Percentiles rank a stretch among this genome's conserved stretches.
phyloP scores from a whole-genome alignment of 2,329 filamentous ascomycete species.

The Fusarium redolens region DNA sequence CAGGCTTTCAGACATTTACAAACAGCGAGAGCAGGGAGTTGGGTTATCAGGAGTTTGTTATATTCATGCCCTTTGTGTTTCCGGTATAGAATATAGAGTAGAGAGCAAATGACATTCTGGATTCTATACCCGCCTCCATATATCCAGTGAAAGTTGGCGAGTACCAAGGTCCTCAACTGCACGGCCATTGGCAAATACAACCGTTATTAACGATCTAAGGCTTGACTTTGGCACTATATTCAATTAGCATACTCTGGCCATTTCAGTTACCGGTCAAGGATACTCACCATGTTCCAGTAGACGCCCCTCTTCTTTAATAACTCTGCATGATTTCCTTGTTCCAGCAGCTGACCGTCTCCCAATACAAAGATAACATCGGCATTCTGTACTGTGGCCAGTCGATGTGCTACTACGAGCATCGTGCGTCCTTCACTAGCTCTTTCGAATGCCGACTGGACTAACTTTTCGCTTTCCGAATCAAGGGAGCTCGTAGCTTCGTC shows the following conservation, averaged over 20 bases:
- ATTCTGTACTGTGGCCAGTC: conserved; percentile 81
- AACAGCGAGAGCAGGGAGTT: conserved; percentile 19
- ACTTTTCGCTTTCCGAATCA: conserved; percentile 70
- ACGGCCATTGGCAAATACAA: background rate
- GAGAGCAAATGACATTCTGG: conserved; percentile 4
- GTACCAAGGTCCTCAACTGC: background rate
- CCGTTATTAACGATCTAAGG: conserved; percentile 61
- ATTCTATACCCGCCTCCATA: background rate
- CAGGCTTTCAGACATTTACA: background rate
- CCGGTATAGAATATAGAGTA: conserved; percentile 20
- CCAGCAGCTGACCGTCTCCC: conserved; percentile 68
- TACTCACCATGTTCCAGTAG: conserved; percentile 69
- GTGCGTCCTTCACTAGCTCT: conserved; percentile 69
- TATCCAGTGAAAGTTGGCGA: background rate
- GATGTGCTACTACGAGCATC: conserved; percentile 81
- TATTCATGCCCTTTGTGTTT: conserved; percentile 4
- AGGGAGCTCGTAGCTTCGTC: conserved; percentile 80
- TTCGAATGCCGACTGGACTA: conserved; percentile 77
- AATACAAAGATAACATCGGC: conserved; percentile 85
- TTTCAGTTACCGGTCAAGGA: background rate
- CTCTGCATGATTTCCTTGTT: conserved; percentile 65
- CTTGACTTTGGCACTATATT: conserved; percentile 68
- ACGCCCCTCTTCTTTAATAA: conserved; percentile 63
- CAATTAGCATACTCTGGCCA: conserved; percentile 35
- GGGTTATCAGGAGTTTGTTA: conserved; percentile 4